Base-by-base conservation (phyloP, 1,139 yeast species). In the Blastobotrys aristatus region DNA sequence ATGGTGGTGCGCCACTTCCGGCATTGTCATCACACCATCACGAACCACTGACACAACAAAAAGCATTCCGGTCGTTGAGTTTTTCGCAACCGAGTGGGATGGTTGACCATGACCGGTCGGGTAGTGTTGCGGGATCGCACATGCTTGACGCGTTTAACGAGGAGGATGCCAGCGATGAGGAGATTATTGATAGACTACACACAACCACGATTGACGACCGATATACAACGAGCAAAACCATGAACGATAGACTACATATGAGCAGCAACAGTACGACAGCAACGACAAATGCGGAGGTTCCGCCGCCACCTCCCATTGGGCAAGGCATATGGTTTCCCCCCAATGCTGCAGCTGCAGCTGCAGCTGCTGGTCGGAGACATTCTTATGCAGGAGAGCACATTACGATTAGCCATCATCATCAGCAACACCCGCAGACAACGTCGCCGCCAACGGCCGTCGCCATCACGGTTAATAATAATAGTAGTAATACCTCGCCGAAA, bases 311-410 rank as follows among this genome's bases (percentile, higher is more conserved):
- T 30, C 22, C 45, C 27, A 21, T 32, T 22, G 48, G 48, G 17
- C 46, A 33, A 30, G 44, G 37, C 6, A 34, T 33, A 22, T 47
- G 44, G 39, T 48, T n/a, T 53, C 6, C 11, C 22, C n/a, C 22
- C 33, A 31, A 39, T 16, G 13, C n/a, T n/a, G n/a, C n/a, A n/a
- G n/a, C n/a, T n/a, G n/a, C n/a, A n/a, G n/a, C n/a, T n/a, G n/a
- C n/a, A n/a, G n/a, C n/a, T n/a, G 31, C 40, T 27, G 55, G 56
- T 13, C 37, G 60, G 33, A 46, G 60, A n/a, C 60, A 57, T 44
- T 54, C 58, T n/a, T 57, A 57, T 39, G 61, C 61, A 17, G 61
- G 58, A 11, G 60, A 57, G 32, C 46, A 44, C 20, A 39, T 46
- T 14, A 21, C 44, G 11, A 27, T 22, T 31, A 33, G 33, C n/a